A percentile compares a stretch with the other conserved stretches of the same genome.
These are phyloP conservation scores for Phytopythium vexans DNA, from an alignment of 352 stramenopile species.

Conservation along the genomic window DNA sequence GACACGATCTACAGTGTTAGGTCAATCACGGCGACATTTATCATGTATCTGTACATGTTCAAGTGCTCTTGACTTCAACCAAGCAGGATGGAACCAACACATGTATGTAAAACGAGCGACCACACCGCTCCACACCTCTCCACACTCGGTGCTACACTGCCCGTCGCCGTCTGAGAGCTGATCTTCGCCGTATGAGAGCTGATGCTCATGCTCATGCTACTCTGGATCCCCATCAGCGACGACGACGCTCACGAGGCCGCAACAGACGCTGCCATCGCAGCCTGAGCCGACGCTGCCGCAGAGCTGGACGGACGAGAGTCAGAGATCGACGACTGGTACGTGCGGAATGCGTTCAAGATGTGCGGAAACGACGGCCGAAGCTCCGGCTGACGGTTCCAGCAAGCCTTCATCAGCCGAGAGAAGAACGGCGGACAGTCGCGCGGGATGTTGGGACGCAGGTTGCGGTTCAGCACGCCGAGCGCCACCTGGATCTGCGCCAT, in stretches of 20 bases:
- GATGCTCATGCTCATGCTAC: no score
- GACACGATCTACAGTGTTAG: no score
- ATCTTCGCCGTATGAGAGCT: no score
- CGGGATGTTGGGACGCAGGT: conserved; percentile 61
- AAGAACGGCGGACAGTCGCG: conserved; percentile 66
- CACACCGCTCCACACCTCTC: no score
- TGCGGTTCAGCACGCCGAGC: conserved; percentile 66
- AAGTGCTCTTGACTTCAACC: no score
- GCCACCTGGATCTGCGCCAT: conserved; percentile 82
- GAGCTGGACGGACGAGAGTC: conserved; percentile 37
- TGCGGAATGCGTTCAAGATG: conserved; percentile 66
- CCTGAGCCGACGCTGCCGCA: conserved; percentile 31
- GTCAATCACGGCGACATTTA: no score
- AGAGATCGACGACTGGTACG: conserved; percentile 36
- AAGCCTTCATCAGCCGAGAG: conserved; percentile 67
- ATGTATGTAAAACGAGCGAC: no score
- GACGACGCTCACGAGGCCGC: conserved; percentile 18
- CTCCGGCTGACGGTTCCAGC: conserved; percentile 69
- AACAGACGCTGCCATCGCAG: conserved; percentile 39
- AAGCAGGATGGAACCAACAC: no score
- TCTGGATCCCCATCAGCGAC: no score
- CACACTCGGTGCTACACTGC: no score
- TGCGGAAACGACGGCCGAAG: conserved; percentile 63
- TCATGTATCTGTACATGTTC: no score
- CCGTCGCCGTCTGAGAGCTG: no score